Evolutionary conservation across 305 asterid species (phyloP), one percentile per base, ranked within the genome.

Genomic region (Rubia tinctorum): DNA sequence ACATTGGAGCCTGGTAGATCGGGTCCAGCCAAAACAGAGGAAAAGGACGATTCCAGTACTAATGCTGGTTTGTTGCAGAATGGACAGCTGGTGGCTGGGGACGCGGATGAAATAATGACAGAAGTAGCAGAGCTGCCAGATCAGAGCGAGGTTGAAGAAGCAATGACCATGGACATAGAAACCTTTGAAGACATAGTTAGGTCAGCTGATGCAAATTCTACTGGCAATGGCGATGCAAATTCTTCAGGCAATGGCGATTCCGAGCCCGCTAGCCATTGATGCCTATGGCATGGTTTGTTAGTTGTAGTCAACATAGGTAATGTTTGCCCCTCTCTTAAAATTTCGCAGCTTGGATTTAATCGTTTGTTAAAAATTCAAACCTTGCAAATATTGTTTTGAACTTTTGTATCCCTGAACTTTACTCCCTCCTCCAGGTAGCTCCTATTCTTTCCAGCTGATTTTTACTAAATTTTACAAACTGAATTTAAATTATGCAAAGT

Each of bases 101-200:
- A 89, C 75, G 80, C 78, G 40, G 98, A 92, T 83, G 98, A 88
- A 82, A 80, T 92, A 81, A 92, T 92, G 96, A 78, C 87, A 0
- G 98, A 92, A 75, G 98, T 85, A 34, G 58, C 58, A 51, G 58
- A 51, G 58, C 58, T 51, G 22, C 58, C 58, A 17, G 92, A 86
- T 74, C 93, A 87, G 79, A 75, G 87, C 2, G 92, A 80, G 71
- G 87, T 59, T 51, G 84, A 80, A 34, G 92, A 87, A 72, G 88
- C 82, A 68, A 88, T 80, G 85, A 78, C 89, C 14, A 80, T 86
- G 39, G 91, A 89, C 84, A 83, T 89, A 87, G 94, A 89, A 76
- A 86, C 88, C 22, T 71, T 78, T 20, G 94, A 90, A 74, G 89
- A 84, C 71, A 76, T 78, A 15, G 87, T 84, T 66, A 73, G 82